These are phyloP conservation scores for Rhododendron ovatum DNA, from an alignment of 148 eudicot species.

Conservation along the genomic window DNA sequence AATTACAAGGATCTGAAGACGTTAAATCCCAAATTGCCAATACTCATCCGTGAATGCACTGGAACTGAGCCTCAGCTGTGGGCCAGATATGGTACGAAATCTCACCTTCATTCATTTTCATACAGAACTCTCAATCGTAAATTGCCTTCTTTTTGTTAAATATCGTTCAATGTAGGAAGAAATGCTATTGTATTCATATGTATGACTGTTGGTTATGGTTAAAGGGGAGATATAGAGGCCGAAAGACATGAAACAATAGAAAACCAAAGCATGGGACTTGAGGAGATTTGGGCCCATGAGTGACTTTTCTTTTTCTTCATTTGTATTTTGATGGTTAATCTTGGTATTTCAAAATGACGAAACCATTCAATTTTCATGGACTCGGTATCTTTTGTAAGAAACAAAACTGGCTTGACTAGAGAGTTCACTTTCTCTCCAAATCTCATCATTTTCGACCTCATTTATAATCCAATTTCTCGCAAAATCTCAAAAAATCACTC, in stretches of 20 bases:
- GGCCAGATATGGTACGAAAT: slow-evolving; percentile 81
- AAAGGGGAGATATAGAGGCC: not conserved
- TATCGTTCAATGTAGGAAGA: not conserved
- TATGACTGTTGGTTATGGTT: not conserved
- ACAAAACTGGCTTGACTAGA: not conserved
- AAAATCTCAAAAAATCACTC: not conserved
- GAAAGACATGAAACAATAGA: not conserved
- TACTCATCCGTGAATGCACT: slow-evolving; percentile 79
- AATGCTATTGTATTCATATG: not conserved
- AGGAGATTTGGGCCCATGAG: not conserved
- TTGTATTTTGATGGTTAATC: not conserved
- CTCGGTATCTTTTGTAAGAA: not conserved
- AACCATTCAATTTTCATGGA: not conserved
- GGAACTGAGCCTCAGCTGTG: slow-evolving; percentile 92
- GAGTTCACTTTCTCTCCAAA: not conserved
- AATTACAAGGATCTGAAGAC: slow-evolving; percentile 90
- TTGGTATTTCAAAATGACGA: not conserved
- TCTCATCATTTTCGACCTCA: not conserved
- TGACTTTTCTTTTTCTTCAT: not conserved
- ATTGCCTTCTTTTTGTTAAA: not conserved
- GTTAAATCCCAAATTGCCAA: slow-evolving; percentile 80
- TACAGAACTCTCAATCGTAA: not conserved
- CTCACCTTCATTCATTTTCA: not conserved
- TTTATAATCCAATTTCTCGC: not conserved
- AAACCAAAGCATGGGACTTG: not conserved